A percentile compares a stretch with the other conserved stretches of the same genome.
These are phyloP conservation scores for Xylaria polymorpha DNA, from an alignment of 2,329 filamentous ascomycete genomes.

Conservation along the genomic window DNA sequence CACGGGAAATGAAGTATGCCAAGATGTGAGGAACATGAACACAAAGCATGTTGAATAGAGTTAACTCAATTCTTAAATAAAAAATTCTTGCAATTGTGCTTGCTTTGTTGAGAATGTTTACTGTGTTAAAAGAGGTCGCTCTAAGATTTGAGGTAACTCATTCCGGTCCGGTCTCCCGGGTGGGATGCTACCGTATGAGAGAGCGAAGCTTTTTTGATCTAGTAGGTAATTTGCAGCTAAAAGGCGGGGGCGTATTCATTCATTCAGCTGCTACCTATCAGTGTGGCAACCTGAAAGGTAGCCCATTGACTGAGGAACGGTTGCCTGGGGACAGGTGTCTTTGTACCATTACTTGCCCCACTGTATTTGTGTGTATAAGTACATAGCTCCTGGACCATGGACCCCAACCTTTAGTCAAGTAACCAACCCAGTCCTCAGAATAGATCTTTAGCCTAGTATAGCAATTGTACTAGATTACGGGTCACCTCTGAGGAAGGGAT, in stretches of 20 bases:
- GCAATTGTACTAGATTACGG: too few species aligned
- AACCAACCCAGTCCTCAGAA: too few species aligned
- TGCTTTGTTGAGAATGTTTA: background rate
- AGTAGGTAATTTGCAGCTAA: background rate
- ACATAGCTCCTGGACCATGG: too few species aligned
- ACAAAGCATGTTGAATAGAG: background rate
- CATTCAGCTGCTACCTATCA: too few species aligned
- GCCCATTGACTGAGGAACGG: too few species aligned
- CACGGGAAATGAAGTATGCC: conserved; percentile 27
- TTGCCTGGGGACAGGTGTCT: too few species aligned
- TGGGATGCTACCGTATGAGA: background rate
- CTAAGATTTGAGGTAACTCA: background rate
- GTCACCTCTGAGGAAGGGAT: too few species aligned
- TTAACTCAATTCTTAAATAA: background rate
- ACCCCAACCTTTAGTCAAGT: too few species aligned
- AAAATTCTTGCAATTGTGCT: background rate
- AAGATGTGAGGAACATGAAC: conserved; percentile 7
- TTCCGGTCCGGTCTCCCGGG: conserved; percentile 2
- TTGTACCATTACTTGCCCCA: too few species aligned
- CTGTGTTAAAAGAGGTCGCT: background rate
- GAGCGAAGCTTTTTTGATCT: background rate
- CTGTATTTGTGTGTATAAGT: too few species aligned
- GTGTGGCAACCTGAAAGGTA: too few species aligned
- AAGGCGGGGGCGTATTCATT: background rate
- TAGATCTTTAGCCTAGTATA: too few species aligned